Conservation (phyloP, 2,329 filamentous ascomycete species). For the Alternaria triticimaculans region DNA sequence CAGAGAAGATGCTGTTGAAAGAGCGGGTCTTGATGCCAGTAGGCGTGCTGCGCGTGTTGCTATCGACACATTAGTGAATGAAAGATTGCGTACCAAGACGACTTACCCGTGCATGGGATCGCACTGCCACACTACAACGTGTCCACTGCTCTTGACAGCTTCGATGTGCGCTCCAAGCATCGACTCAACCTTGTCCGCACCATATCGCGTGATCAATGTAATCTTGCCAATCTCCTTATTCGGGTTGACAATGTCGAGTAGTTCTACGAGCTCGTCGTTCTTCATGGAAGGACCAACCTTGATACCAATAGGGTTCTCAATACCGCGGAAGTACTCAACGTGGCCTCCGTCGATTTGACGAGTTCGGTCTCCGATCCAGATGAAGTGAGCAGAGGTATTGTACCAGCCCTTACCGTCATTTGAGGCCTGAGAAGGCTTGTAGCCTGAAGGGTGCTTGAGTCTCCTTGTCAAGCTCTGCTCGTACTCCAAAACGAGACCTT, state of each 20-base stretch:
- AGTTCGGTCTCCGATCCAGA: slow-evolving; percentile 98
- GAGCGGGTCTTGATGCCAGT: slow-evolving; percentile 88
- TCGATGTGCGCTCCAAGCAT: slow-evolving; percentile 86
- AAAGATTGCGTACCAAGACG: background rate
- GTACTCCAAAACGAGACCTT: slow-evolving; percentile 92
- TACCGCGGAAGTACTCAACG: slow-evolving; percentile 95
- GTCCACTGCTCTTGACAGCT: slow-evolving; percentile 80
- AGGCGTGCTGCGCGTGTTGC: slow-evolving; percentile 69
- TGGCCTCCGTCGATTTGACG: slow-evolving; percentile 92
- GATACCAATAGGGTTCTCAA: slow-evolving; percentile 94
- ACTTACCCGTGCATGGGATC: slow-evolving; percentile 92
- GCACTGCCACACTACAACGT: slow-evolving; percentile 91
- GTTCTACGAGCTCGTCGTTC: slow-evolving; percentile 73
- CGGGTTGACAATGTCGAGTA: slow-evolving; percentile 89
- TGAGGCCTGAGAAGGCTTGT: slow-evolving; percentile 35
- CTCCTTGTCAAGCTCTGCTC: slow-evolving; percentile 85
- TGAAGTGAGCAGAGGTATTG: slow-evolving; percentile 93
- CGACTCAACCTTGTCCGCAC: slow-evolving; percentile 74
- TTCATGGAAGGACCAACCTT: slow-evolving; percentile 92
- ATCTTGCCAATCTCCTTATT: slow-evolving; percentile 84
- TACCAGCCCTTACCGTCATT: slow-evolving; percentile 72
- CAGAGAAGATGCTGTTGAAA: slow-evolving; percentile 87
- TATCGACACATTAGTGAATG: slow-evolving; percentile 25
- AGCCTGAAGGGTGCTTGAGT: slow-evolving; percentile 68
- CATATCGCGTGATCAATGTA: slow-evolving; percentile 95